phyloP scores from a whole-genome alignment of 2,329 filamentous ascomycete species.

The Fusarium chaquense region DNA sequence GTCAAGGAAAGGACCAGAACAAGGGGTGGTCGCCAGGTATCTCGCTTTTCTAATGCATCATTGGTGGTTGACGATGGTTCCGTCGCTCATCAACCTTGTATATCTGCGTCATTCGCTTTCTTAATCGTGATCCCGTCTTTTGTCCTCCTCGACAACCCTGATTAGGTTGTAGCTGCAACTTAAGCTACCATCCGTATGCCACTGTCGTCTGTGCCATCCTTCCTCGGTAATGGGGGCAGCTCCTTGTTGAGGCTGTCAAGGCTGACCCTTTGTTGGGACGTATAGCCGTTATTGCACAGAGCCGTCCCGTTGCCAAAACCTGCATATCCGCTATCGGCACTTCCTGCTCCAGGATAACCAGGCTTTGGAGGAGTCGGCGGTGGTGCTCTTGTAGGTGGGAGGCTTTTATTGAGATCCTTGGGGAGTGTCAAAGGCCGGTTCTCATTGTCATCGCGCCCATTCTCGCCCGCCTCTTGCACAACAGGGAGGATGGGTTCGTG shows the following conservation, averaged over 20 bases:
- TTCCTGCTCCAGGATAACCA: conserved; percentile 57
- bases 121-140: conserved; percentile 43
- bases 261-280: conserved; percentile 58
- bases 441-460: conserved; percentile 53
- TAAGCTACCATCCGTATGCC: conserved; percentile 52
- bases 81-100: conserved; percentile 45
- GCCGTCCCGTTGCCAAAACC: conserved; percentile 52
- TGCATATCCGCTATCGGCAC: conserved; percentile 62
- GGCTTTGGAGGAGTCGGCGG: conserved; percentile 54
- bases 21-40: conserved; percentile 40
- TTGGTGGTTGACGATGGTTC: conserved; percentile 43
- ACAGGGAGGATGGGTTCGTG: conserved; percentile 76
- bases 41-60: conserved; percentile 50
- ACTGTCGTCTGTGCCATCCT: conserved; percentile 47
- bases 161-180: conserved; percentile 42
- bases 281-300: conserved; percentile 46
- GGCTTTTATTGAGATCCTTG: conserved; percentile 51
- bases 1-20: conserved; percentile 35
- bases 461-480: conserved; percentile 90
- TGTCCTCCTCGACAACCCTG: conserved; percentile 40
- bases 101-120: conserved; percentile 41
- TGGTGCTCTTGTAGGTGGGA: conserved; percentile 60
- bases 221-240: conserved; percentile 66
- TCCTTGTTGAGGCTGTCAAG: conserved; percentile 71
- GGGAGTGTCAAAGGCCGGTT: conserved; percentile 58